Conservation (phyloP, 2,329 filamentous ascomycete genomes). For the Sporothrix humicola region DNA sequence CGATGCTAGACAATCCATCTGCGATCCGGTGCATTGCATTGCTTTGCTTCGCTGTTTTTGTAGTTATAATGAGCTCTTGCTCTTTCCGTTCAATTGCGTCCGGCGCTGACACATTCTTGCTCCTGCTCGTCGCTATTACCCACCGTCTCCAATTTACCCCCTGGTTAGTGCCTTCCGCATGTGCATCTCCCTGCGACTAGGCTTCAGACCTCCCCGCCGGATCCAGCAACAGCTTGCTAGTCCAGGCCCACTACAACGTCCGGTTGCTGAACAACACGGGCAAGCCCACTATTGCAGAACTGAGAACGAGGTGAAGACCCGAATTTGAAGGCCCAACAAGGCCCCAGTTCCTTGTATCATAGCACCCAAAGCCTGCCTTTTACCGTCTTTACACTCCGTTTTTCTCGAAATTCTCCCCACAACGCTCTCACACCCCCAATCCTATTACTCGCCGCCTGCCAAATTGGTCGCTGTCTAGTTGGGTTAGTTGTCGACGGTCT, state of each 20-base stretch:
- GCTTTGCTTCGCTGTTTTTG: neutral
- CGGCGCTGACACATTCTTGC: slow-evolving; percentile 22
- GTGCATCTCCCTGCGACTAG: slow-evolving; percentile 2
- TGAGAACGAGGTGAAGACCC: neutral
- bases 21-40: neutral
- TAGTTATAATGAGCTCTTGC: neutral
- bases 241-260: slow-evolving; percentile 25
- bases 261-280: slow-evolving; percentile 22
- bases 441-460: neutral
- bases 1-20: slow-evolving; percentile 18
- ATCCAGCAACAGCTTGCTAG: slow-evolving; percentile 27
- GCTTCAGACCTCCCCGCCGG: slow-evolving; percentile 19
- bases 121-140: neutral
- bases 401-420: neutral
- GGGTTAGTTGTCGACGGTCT: neutral
- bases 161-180: slow-evolving; percentile 30
- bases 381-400: neutral
- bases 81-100: slow-evolving; percentile 17
- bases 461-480: neutral
- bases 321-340: neutral
- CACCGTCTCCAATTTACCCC: slow-evolving; percentile 22
- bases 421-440: neutral
- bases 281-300: slow-evolving; percentile 13
- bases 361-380: neutral
- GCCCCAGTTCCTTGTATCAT: slow-evolving; percentile 10